Evolutionary conservation across 2,329 filamentous ascomycete species (phyloP).

Genomic region (Exophiala sp.): DNA sequence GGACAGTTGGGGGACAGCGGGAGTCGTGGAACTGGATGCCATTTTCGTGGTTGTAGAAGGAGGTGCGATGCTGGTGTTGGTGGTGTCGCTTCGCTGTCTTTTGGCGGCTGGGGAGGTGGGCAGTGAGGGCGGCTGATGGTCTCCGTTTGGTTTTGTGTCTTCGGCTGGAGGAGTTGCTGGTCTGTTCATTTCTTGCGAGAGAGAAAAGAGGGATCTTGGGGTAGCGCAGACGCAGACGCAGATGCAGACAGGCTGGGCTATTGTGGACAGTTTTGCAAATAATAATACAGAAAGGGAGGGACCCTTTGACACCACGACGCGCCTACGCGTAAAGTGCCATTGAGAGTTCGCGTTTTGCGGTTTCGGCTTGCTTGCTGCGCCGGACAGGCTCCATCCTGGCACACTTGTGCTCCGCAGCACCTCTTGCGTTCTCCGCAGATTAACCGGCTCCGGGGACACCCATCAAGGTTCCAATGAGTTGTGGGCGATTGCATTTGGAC

Average conservation of each 20-base stretch:
- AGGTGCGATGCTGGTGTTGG: neutral
- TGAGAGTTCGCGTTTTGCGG: neutral
- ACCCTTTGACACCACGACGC: neutral
- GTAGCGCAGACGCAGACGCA: too few relatives aligned
- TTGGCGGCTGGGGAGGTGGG: slow-evolving; percentile 52
- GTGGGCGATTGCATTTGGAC: too few relatives aligned
- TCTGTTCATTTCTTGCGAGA: slow-evolving; percentile 38
- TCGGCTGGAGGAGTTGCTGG: slow-evolving; percentile 38
- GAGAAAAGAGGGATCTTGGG: too few relatives aligned
- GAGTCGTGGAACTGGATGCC: neutral
- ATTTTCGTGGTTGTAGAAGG: neutral
- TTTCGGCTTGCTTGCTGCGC: neutral
- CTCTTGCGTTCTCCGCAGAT: too few relatives aligned
- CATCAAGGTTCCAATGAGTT: too few relatives aligned
- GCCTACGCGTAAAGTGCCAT: slow-evolving; percentile 4
- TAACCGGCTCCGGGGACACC: too few relatives aligned
- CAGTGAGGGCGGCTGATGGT: slow-evolving; percentile 51
- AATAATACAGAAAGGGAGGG: too few relatives aligned
- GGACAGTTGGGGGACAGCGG: slow-evolving; percentile 31
- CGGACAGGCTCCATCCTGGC: neutral
- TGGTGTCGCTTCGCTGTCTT: slow-evolving; percentile 60
- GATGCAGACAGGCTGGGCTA: neutral
- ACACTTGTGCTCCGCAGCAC: neutral
- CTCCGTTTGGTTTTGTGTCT: slow-evolving; percentile 27
- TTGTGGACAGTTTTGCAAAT: too few relatives aligned